Evolutionary conservation across 768 basidiomycete genomes (phyloP).

Genomic region (Tulasnella sp.): DNA sequence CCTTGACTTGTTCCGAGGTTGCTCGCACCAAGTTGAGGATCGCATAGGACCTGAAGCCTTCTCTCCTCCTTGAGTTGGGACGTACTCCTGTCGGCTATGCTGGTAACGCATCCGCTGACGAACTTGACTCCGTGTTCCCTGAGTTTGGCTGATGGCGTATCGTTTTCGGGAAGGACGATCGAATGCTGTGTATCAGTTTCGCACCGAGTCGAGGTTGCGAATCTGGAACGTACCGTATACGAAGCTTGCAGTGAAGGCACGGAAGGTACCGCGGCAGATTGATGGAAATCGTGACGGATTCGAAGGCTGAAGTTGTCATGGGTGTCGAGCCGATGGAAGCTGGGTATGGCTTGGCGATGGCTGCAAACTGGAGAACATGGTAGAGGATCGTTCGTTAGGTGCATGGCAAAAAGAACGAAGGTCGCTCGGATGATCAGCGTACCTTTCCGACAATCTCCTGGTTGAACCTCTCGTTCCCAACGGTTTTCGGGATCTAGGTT

Average conservation of each 20-base stretch:
- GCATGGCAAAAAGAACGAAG: too few relatives aligned
- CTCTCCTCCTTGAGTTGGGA: conserved; percentile 40
- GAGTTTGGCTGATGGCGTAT: conserved; percentile 42
- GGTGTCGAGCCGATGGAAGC: conserved; percentile 13
- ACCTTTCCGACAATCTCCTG: conserved; percentile 49
- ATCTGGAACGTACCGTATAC: background rate
- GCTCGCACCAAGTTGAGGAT: conserved; percentile 54
- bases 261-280: conserved; percentile 57
- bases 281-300: conserved; percentile 54
- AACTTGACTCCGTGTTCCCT: conserved; percentile 50
- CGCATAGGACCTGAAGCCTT: conserved; percentile 53
- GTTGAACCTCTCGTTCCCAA: conserved; percentile 46
- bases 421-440: conserved; percentile 34
- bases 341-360: conserved; percentile 13
- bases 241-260: conserved; percentile 51
- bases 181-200: too few relatives aligned
- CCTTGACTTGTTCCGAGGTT: too few relatives aligned
- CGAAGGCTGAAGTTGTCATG: conserved; percentile 44
- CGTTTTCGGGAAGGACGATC: too few relatives aligned
- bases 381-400: too few relatives aligned
- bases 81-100: conserved; percentile 53
- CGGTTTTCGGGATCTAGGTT: conserved; percentile 43
- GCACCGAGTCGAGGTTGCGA: too few relatives aligned
- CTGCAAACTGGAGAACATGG: background rate
- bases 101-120: conserved; percentile 49